Percentiles rank a stretch among this genome's conserved stretches.
These are phyloP conservation scores for Leucaena leucocephala DNA, from an alignment of 306 rosid genomes.

Conservation along the genomic window DNA sequence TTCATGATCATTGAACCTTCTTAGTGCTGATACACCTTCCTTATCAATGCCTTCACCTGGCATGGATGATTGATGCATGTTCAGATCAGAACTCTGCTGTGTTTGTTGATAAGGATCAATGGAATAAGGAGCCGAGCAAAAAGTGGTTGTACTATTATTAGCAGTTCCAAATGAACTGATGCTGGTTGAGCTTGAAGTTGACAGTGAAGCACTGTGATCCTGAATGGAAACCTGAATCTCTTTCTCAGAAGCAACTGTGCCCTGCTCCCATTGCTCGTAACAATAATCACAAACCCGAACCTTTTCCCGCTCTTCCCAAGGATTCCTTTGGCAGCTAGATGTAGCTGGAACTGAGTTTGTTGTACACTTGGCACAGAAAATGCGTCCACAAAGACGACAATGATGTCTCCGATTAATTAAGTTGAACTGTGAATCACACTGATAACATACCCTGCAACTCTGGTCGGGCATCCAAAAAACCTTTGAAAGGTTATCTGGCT, in stretches of 20 bases:
- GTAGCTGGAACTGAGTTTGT: constrained; percentile 70
- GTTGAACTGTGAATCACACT: constrained; percentile 86
- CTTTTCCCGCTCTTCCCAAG: constrained; percentile 68
- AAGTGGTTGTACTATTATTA: constrained; percentile 64
- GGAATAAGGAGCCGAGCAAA: constrained; percentile 63
- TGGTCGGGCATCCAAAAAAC: constrained; percentile 97
- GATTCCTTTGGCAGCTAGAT: constrained; percentile 42
- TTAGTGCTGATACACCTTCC: constrained; percentile 43
- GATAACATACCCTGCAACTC: constrained; percentile 90
- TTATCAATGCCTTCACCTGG: constrained; percentile 48
- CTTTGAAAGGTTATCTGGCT: constrained; percentile 70
- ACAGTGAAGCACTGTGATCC: constrained; percentile 57
- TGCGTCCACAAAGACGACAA: constrained; percentile 89
- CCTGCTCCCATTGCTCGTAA: constrained; percentile 80
- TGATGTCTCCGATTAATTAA: constrained; percentile 87
- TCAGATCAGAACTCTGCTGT: constrained; percentile 54
- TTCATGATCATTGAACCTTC: constrained; percentile 55
- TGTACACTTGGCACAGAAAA: constrained; percentile 91
- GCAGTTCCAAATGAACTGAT: constrained; percentile 66
- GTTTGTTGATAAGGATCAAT: constrained; percentile 54
- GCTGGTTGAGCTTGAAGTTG: constrained; percentile 67
- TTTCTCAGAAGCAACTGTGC: constrained; percentile 47
- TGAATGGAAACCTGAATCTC: constrained; percentile 51
- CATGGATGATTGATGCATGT: constrained; percentile 51
- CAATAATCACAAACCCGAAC: constrained; percentile 91